These are phyloP conservation scores for Xylariomycetidae sp. DNA, from an alignment of 2,329 filamentous ascomycete species.

Conservation along the genomic window DNA sequence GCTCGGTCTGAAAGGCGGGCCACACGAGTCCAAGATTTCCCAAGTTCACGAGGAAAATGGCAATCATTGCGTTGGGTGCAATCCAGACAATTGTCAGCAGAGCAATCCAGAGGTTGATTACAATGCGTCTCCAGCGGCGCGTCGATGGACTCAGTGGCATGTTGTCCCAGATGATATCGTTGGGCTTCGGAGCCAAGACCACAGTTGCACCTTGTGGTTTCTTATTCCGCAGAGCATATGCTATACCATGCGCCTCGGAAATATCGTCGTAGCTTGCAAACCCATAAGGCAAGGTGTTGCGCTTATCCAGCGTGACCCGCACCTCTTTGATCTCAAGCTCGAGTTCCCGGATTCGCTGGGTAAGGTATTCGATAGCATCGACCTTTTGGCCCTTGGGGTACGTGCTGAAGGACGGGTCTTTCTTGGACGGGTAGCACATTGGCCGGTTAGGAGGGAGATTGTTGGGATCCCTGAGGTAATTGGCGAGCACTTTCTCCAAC, in stretches of 20 bases:
- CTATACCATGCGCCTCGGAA: conserved; percentile 79
- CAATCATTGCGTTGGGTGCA: conserved; percentile 87
- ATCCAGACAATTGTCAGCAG: conserved; percentile 81
- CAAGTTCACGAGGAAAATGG: conserved; percentile 86
- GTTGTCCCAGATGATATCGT: conserved; percentile 95
- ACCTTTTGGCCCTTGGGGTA: conserved; percentile 66
- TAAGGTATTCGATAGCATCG: conserved; percentile 91
- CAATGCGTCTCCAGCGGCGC: conserved; percentile 64
- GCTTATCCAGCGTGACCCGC: conserved; percentile 73
- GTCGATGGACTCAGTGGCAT: conserved; percentile 64
- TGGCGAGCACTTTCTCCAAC: conserved; percentile 77
- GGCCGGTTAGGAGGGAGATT: conserved; percentile 73
- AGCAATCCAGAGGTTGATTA: conserved; percentile 80
- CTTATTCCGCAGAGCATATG: conserved; percentile 74
- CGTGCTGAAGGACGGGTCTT: conserved; percentile 61
- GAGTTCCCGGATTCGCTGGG: conserved; percentile 73
- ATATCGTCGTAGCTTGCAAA: conserved; percentile 93
- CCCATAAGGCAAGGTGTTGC: conserved; percentile 83
- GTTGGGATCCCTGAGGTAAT: conserved; percentile 83
- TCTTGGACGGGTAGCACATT: conserved; percentile 71
- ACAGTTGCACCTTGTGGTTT: conserved; percentile 74
- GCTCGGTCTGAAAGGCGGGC: conserved; percentile 61
- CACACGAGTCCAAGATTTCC: conserved; percentile 74
- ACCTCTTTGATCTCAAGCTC: conserved; percentile 82
- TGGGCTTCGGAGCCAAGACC: conserved; percentile 73